These are phyloP conservation scores for Fomes fomentarius DNA, from an alignment of 1,284 basidiomycete genomes.

Conservation along the genomic window DNA sequence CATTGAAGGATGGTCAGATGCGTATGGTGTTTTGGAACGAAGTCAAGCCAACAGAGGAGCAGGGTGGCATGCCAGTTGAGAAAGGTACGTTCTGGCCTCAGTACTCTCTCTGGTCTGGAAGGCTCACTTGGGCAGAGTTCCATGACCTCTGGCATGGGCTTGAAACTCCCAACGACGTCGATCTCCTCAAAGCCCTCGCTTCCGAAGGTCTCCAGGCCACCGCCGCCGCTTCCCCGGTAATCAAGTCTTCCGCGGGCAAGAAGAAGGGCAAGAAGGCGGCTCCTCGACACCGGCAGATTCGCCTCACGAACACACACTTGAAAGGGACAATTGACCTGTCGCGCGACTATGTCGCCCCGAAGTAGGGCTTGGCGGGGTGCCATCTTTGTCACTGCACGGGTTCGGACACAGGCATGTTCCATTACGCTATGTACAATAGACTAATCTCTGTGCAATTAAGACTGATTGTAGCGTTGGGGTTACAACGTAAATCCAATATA, in stretches of 20 bases:
- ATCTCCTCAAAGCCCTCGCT: constrained; percentile 75
- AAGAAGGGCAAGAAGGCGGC: constrained; percentile 85
- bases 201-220: constrained; percentile 81
- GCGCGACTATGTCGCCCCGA: constrained; percentile 62
- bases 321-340: constrained; percentile 84
- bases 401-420: constrained; percentile 14
- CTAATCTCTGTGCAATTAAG: constrained; percentile 14
- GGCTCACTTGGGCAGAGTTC: constrained; percentile 63
- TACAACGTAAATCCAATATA: too few relatives aligned
- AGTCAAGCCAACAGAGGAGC: constrained; percentile 74
- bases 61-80: constrained; percentile 72
- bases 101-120: not conserved
- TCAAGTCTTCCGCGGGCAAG: constrained; percentile 60
- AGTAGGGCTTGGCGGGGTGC: constrained; percentile 41
- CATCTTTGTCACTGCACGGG: not conserved
- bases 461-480: not conserved
- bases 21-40: constrained; percentile 94
- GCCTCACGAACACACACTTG: constrained; percentile 88
- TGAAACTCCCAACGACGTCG: constrained; percentile 83
- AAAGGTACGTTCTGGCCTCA: constrained; percentile 57
- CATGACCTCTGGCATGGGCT: constrained; percentile 84
- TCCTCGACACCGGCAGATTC: constrained; percentile 73
- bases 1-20: constrained; percentile 81
- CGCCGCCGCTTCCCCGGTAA: constrained; percentile 54
- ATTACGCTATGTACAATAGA: constrained; percentile 20